Conservation (phyloP, 2,329 filamentous ascomycete genomes). For the Cercospora sesami region DNA sequence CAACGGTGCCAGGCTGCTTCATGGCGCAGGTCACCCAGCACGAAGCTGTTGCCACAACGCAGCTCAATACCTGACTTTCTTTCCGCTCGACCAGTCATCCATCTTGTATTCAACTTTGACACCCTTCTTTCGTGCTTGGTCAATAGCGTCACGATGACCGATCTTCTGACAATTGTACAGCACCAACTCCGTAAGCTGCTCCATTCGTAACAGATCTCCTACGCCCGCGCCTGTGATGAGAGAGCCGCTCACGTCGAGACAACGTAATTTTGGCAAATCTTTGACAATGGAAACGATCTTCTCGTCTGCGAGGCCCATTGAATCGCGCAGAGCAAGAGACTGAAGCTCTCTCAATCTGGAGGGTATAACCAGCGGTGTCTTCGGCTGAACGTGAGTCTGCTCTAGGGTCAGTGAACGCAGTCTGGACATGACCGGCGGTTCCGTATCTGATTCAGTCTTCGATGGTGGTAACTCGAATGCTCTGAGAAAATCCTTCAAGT, state of each 20-base stretch:
- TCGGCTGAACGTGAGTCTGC: neutral
- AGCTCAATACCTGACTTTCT: slow-evolving; percentile 26
- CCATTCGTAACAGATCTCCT: slow-evolving; percentile 38
- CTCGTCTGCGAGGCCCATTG: neutral
- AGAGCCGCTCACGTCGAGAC: slow-evolving; percentile 42
- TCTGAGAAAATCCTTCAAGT: neutral
- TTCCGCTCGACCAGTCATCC: slow-evolving; percentile 18
- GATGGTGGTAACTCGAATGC: neutral
- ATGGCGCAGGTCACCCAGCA: neutral
- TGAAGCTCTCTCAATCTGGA: neutral
- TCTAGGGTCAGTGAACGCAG: neutral
- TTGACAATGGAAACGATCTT: slow-evolving; percentile 27
- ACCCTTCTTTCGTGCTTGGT: slow-evolving; percentile 43
- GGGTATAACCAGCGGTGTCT: neutral
- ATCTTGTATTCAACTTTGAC: slow-evolving; percentile 34
- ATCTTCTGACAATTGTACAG: slow-evolving; percentile 42
- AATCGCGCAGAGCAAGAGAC: neutral
- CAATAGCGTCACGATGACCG: slow-evolving; percentile 42
- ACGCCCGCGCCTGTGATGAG: slow-evolving; percentile 46
- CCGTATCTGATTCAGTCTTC: neutral
- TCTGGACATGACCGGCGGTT: neutral
- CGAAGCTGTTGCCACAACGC: neutral
- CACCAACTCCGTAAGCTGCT: slow-evolving; percentile 35
- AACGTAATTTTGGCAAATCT: slow-evolving; percentile 26
- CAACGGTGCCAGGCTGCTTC: neutral